These are phyloP conservation scores for Schizosaccharomyces cryophilus DNA, from an alignment of 805 yeast species.

Conservation along the genomic window DNA sequence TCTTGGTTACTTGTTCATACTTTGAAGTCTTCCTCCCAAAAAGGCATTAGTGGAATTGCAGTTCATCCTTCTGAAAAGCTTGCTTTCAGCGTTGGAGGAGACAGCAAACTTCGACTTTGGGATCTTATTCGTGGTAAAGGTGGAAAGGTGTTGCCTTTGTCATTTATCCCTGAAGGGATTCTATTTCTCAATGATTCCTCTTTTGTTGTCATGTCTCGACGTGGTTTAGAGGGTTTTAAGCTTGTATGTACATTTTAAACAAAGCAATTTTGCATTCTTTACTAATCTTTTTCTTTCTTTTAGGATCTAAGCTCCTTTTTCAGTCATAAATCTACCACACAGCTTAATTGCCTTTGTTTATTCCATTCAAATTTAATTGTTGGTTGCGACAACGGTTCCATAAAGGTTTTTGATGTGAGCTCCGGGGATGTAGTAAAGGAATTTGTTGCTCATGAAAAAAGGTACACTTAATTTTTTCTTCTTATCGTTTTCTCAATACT, in stretches of 20 bases:
- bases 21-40: slow-evolving; percentile 17
- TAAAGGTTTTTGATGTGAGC: neutral
- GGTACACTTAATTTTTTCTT: neutral
- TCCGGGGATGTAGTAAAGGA: neutral
- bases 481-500: neutral
- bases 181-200: neutral
- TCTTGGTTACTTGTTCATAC: slow-evolving; percentile 43
- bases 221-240: neutral
- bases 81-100: slow-evolving; percentile 73
- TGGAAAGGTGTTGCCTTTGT: neutral
- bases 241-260: neutral
- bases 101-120: slow-evolving; percentile 71
- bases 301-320: neutral
- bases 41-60: slow-evolving; percentile 44
- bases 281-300: neutral
- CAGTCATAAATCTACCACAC: neutral
- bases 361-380: neutral
- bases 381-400: neutral
- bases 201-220: neutral
- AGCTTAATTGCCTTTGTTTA: neutral
- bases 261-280: neutral
- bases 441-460: neutral
- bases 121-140: slow-evolving; percentile 22
- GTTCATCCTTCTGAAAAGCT: slow-evolving; percentile 79
- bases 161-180: neutral